These are phyloP conservation scores for Pichia paraexigua DNA, from an alignment of 805 yeast species.

Conservation along the genomic window DNA sequence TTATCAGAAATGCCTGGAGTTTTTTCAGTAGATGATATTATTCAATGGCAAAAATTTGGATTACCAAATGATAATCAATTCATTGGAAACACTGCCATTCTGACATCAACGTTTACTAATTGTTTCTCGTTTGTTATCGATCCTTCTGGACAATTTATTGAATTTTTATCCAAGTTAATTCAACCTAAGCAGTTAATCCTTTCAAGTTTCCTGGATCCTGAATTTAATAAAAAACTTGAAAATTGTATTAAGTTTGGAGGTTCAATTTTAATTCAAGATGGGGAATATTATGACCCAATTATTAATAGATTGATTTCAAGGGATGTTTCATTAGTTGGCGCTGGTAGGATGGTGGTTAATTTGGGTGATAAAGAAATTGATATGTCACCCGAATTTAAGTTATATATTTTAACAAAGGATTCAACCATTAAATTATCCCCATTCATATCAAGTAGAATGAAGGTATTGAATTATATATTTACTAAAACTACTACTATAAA, in stretches of 20 bases:
- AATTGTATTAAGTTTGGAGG: slow-evolving; percentile 83
- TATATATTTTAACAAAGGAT: slow-evolving; percentile 58
- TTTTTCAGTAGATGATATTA: slow-evolving; percentile 32
- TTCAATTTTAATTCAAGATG: slow-evolving; percentile 61
- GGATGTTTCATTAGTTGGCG: slow-evolving; percentile 61
- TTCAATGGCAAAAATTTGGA: slow-evolving; percentile 46
- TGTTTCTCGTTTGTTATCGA: slow-evolving; percentile 61
- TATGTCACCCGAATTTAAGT: slow-evolving; percentile 51
- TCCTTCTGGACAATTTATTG: slow-evolving; percentile 46
- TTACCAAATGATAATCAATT: slow-evolving; percentile 52
- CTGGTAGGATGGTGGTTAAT: slow-evolving; percentile 57
- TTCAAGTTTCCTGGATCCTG: slow-evolving; percentile 66
- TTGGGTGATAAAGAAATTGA: slow-evolving; percentile 63
- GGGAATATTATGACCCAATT: slow-evolving; percentile 74
- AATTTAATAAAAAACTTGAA: slow-evolving; percentile 62
- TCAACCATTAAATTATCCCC: slow-evolving; percentile 39
- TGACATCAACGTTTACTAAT: slow-evolving; percentile 21
- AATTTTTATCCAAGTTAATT: slow-evolving; percentile 31
- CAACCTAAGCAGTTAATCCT: slow-evolving; percentile 34
- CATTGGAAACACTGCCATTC: slow-evolving; percentile 54
- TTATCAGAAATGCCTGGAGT: slow-evolving; percentile 30
- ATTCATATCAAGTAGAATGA: slow-evolving; percentile 54
- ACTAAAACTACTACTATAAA: slow-evolving; percentile 59
- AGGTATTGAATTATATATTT: slow-evolving; percentile 63
- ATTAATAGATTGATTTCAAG: slow-evolving; percentile 52